These are phyloP conservation scores for Psilocybe cubensis DNA, from an alignment of 768 basidiomycete genomes.

Conservation along the genomic window DNA sequence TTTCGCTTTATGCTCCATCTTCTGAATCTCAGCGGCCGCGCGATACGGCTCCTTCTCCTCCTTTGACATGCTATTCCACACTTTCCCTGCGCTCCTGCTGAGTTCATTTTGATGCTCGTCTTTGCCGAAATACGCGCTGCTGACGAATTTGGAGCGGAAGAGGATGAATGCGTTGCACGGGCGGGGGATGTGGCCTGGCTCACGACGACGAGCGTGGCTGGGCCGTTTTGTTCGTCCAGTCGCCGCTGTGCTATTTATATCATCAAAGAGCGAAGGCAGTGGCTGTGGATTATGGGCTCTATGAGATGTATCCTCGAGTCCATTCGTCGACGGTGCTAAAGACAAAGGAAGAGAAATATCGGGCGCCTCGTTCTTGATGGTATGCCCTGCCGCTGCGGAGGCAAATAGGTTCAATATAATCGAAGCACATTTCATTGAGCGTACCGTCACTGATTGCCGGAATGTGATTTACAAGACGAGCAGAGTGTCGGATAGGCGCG, in stretches of 20 bases:
- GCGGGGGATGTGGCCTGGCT: conserved; percentile 31
- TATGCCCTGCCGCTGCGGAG: too few relatives aligned
- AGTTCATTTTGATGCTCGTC: conserved; percentile 36
- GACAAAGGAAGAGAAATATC: too few relatives aligned
- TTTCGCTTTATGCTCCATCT: conserved; percentile 26
- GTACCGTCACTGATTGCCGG: conserved; percentile 27
- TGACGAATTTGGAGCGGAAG: conserved; percentile 34
- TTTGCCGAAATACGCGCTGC: neutral
- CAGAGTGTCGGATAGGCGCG: conserved; percentile 22
- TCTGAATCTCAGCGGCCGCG: conserved; percentile 26
- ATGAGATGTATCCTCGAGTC: too few relatives aligned
- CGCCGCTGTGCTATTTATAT: neutral
- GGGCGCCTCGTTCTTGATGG: too few relatives aligned
- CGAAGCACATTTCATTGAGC: too few relatives aligned
- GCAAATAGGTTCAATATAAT: too few relatives aligned
- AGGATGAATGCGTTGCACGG: conserved; percentile 44
- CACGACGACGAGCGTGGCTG: conserved; percentile 13
- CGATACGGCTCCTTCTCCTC: conserved; percentile 23
- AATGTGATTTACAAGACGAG: conserved; percentile 20
- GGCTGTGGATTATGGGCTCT: too few relatives aligned
- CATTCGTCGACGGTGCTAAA: too few relatives aligned
- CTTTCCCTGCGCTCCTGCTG: conserved; percentile 32
- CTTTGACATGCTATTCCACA: conserved; percentile 28
- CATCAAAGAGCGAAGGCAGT: too few relatives aligned
- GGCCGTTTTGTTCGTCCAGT: conserved; percentile 1